Conservation (phyloP, 495 filamentous ascomycete species). For the Aspergillus conjunctus region DNA sequence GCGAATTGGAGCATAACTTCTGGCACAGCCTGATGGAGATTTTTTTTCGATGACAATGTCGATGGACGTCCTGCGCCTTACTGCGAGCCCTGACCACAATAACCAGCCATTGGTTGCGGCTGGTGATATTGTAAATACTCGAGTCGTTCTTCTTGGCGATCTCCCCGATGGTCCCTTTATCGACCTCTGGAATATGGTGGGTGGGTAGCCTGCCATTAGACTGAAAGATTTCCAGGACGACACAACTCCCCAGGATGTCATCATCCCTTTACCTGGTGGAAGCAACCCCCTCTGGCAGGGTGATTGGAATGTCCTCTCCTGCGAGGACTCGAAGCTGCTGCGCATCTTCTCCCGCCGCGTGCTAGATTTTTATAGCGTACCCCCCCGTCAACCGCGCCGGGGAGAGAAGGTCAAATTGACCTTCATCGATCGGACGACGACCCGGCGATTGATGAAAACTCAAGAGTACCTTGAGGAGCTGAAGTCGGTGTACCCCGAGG, state of each 20-base stretch:
- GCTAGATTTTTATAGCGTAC: background rate
- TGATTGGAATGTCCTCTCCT: too few relatives aligned
- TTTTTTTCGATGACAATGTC: background rate
- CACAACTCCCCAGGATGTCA: background rate
- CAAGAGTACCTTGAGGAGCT: background rate
- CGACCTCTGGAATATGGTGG: background rate
- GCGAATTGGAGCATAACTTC: background rate
- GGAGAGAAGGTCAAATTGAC: background rate
- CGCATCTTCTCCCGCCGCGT: background rate
- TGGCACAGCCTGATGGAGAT: constrained; percentile 1
- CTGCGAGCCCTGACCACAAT: background rate
- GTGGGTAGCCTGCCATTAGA: background rate
- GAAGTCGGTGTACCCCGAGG: background rate
- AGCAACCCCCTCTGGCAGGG: too few relatives aligned
- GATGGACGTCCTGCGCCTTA: background rate
- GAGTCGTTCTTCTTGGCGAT: background rate
- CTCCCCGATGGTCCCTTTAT: background rate
- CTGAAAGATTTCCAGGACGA: background rate
- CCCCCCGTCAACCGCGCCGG: background rate
- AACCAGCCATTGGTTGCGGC: background rate
- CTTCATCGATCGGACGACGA: background rate
- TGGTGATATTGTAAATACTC: background rate
- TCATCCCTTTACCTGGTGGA: background rate
- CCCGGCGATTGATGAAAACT: background rate
- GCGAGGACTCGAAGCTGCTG: too few relatives aligned